These are phyloP conservation scores for Spiraea crenata DNA, from an alignment of 331 rosid genomes.

Conservation along the genomic window DNA sequence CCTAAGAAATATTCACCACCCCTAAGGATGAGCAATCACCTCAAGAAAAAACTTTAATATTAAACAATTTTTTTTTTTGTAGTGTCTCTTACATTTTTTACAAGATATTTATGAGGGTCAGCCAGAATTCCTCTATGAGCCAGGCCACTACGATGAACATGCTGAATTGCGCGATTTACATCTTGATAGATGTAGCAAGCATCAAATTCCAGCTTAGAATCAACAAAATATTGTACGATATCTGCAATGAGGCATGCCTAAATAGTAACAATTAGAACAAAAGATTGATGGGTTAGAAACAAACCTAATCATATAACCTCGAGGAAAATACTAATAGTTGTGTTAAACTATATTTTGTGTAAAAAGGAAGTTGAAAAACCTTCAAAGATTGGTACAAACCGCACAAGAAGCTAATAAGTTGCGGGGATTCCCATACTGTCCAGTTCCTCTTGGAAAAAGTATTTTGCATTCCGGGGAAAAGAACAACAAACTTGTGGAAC, in stretches of 20 bases:
- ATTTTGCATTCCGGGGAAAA: not conserved
- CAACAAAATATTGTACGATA: slow-evolving; percentile 86
- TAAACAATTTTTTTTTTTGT: not conserved
- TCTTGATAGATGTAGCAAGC: slow-evolving; percentile 88
- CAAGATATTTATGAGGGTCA: slow-evolving; percentile 69
- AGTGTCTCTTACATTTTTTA: slow-evolving; percentile 68
- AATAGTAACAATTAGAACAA: slow-evolving; percentile 27
- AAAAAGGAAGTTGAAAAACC: not conserved
- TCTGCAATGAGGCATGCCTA: slow-evolving; percentile 99
- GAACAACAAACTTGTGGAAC: not conserved
- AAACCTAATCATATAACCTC: not conserved
- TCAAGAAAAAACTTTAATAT: not conserved
- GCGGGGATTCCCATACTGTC: not conserved
- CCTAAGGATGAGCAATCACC: slow-evolving; percentile 22
- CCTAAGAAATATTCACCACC: slow-evolving; percentile 51
- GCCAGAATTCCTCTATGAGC: slow-evolving; percentile 77
- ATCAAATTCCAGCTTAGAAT: slow-evolving; percentile 92
- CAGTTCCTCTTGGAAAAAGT: not conserved
- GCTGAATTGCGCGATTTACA: slow-evolving; percentile 80
- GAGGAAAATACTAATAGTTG: not conserved
- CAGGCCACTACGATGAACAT: slow-evolving; percentile 86
- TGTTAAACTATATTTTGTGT: not conserved
- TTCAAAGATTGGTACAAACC: not conserved
- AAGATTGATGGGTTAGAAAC: slow-evolving; percentile 27
- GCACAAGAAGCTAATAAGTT: not conserved